phyloP scores from a whole-genome alignment of 192 early-diverging fungal species.

The Mortierella alpina region DNA sequence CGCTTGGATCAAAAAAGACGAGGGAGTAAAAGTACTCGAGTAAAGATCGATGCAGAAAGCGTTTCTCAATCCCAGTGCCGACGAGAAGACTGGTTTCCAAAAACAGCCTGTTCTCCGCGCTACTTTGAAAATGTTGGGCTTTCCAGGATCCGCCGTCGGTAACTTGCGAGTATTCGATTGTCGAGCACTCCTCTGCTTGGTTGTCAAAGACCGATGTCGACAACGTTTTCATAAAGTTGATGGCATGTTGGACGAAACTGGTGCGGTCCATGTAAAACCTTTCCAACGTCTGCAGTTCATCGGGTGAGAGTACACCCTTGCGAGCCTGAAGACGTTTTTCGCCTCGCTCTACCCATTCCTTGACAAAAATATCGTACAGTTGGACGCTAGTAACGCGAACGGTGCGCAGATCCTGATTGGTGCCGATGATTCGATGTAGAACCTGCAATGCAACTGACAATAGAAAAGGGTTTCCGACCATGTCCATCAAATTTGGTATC shows the following conservation, averaged over 20 bases:
- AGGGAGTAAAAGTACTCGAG: slow-evolving; percentile 6
- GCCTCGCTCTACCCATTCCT: not conserved
- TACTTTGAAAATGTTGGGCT: not conserved
- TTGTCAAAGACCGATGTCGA: not conserved
- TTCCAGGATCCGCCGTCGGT: slow-evolving; percentile 1
- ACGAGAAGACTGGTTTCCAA: not conserved
- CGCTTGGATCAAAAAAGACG: not conserved
- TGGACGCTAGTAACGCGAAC: slow-evolving; percentile 1
- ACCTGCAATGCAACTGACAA: not conserved
- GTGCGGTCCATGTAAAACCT: not conserved
- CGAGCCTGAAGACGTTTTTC: not conserved
- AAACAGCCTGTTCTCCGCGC: not conserved
- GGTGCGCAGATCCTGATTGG: not conserved
- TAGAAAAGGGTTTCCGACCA: slow-evolving; percentile 11
- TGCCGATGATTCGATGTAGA: not conserved
- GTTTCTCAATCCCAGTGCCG: not conserved
- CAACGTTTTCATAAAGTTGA: not conserved
- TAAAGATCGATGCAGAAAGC: slow-evolving; percentile 1
- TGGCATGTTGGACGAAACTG: not conserved
- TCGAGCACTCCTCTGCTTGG: not conserved
- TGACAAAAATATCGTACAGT: slow-evolving; percentile 9
- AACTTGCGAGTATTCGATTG: not conserved
- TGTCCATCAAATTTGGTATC: slow-evolving; percentile 4
- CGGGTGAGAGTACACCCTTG: not conserved
- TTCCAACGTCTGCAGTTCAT: no score